phyloP scores from a whole-genome alignment of 805 yeast species.

The Kluyveromyces nonfermentans region DNA sequence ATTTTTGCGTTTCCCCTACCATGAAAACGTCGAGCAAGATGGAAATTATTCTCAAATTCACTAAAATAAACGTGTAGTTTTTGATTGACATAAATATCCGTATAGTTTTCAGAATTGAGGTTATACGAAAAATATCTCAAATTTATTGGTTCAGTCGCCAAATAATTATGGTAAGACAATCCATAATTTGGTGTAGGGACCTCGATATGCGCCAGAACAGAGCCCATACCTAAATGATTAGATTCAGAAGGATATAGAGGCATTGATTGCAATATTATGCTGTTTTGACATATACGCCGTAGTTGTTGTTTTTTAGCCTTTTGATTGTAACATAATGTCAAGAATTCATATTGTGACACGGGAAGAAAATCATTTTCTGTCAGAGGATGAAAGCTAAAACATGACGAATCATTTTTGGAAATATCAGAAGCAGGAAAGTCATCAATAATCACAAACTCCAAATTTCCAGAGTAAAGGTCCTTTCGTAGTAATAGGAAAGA shows the following conservation, averaged over 20 bases:
- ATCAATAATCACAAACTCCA: conserved; percentile 16
- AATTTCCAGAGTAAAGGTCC: conserved; percentile 1
- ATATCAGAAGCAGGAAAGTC: conserved; percentile 11
- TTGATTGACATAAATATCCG: conserved; percentile 1
- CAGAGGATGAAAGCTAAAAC: background rate
- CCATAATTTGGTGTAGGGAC: conserved; percentile 18
- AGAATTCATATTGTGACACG: conserved; percentile 15
- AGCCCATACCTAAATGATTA: conserved; percentile 19
- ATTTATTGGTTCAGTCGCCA: conserved; percentile 2
- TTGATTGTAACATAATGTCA: conserved; percentile 16
- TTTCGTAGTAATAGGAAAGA: background rate
- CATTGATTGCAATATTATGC: conserved; percentile 10
- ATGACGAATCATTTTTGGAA: conserved; percentile 2
- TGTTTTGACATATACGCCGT: conserved; percentile 14
- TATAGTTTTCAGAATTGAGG: background rate
- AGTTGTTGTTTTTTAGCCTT: conserved; percentile 12
- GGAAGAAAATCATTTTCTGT: conserved; percentile 12
- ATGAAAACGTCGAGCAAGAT: background rate
- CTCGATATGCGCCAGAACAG: conserved; percentile 19
- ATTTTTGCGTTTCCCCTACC: background rate
- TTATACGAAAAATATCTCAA: conserved; percentile 19
- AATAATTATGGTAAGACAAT: conserved; percentile 8
- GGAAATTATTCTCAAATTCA: background rate
- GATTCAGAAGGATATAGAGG: conserved; percentile 12
- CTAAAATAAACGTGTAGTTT: background rate